Evolutionary conservation across 331 rosid species (phyloP).

Genomic region (Malus hybrid): DNA sequence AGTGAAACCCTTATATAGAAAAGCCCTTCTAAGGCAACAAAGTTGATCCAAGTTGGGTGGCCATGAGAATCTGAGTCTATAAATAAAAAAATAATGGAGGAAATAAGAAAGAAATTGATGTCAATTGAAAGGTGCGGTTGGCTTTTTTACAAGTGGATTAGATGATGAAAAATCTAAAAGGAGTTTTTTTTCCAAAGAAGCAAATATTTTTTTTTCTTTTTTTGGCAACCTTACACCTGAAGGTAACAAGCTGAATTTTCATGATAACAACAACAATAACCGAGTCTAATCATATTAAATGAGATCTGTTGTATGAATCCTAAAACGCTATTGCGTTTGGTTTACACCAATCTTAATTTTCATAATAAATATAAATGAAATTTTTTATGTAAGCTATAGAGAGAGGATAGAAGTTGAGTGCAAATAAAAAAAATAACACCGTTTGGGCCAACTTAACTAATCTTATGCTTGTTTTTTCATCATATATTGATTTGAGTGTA

Average conservation of each 20-base stretch:
- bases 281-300: too few relatives aligned
- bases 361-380: too few relatives aligned
- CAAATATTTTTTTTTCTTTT: neutral
- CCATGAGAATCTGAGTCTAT: slow-evolving; percentile 9
- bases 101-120: slow-evolving; percentile 10
- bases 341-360: too few relatives aligned
- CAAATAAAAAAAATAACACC: too few relatives aligned
- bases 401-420: too few relatives aligned
- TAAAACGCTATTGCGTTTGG: too few relatives aligned
- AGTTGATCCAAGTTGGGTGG: neutral
- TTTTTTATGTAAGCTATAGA: too few relatives aligned
- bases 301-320: too few relatives aligned
- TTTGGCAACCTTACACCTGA: neutral
- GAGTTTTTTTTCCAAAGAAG: slow-evolving; percentile 7
- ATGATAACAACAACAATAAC: neutral
- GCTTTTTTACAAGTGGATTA: slow-evolving; percentile 4
- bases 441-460: too few relatives aligned
- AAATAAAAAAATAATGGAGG: neutral
- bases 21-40: neutral
- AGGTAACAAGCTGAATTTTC: neutral
- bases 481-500: neutral
- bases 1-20: too few relatives aligned
- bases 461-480: too few relatives aligned
- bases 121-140: slow-evolving; percentile 26
- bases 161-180: neutral